Percentiles rank a stretch among this genome's conserved stretches.
These are phyloP conservation scores for Phylloporus arenicola DNA, from an alignment of 768 basidiomycete genomes.

Conservation along the genomic window DNA sequence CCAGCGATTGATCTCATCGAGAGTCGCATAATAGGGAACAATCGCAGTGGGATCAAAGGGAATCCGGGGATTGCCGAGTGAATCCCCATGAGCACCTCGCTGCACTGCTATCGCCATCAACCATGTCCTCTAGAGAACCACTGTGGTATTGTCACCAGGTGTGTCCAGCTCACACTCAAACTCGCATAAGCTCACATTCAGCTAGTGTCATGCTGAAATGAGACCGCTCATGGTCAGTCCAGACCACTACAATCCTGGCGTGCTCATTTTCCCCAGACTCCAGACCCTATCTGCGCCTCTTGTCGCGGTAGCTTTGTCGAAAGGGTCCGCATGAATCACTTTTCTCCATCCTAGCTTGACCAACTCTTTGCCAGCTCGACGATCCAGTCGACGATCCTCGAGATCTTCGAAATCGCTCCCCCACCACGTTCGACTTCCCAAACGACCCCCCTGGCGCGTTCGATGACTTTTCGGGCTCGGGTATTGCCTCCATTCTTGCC, in stretches of 20 bases:
- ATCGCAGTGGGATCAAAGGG: conserved; percentile 14
- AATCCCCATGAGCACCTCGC: conserved; percentile 6
- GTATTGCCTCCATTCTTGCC: conserved; percentile 9
- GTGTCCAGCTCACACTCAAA: conserved; percentile 3
- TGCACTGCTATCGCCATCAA: conserved; percentile 2
- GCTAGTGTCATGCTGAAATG: conserved; percentile 85
- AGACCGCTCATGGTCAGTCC: conserved; percentile 70
- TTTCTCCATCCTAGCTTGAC: background rate
- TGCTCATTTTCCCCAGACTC: conserved; percentile 43
- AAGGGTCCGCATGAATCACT: conserved; percentile 42
- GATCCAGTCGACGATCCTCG: conserved; percentile 73
- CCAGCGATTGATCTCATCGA: conserved; percentile 40
- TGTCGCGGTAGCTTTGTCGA: conserved; percentile 83
- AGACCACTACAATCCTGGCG: background rate
- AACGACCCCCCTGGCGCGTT: conserved; percentile 37
- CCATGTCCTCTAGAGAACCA: conserved; percentile 70
- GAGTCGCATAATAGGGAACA: conserved; percentile 63
- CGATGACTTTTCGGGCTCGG: conserved; percentile 45
- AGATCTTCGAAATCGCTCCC: conserved; percentile 43
- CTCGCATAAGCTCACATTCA: conserved; percentile 9
- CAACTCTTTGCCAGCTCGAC: conserved; percentile 52
- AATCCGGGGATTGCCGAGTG: conserved; percentile 16
- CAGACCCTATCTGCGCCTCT: conserved; percentile 78
- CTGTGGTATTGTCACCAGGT: conserved; percentile 81
- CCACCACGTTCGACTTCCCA: conserved; percentile 22